These are phyloP conservation scores for Trichoderma koningiopsis DNA, from an alignment of 2,329 filamentous ascomycete genomes.

Conservation along the genomic window DNA sequence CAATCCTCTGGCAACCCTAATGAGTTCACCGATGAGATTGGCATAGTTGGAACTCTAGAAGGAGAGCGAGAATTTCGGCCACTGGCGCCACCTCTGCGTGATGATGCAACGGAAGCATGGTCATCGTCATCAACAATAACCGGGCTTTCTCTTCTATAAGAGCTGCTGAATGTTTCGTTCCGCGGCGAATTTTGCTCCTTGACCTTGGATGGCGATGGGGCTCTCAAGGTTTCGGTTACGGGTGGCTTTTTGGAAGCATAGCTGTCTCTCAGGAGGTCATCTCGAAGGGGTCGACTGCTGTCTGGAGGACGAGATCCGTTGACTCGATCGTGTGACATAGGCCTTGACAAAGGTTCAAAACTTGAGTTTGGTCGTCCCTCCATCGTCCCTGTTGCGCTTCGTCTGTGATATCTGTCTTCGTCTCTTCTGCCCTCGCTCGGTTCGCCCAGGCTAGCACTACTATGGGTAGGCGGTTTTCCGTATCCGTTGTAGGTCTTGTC, in stretches of 20 bases:
- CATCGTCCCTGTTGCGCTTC: constrained; percentile 35
- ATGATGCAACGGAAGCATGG: constrained; percentile 31
- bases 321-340: constrained; percentile 39
- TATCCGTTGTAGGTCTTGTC: constrained; percentile 47
- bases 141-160: constrained; percentile 1
- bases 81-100: constrained; percentile 31
- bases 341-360: constrained; percentile 35
- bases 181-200: constrained; percentile 42
- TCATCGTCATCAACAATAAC: constrained; percentile 41
- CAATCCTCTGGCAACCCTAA: constrained; percentile 23
- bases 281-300: constrained; percentile 35
- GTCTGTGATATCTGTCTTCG: constrained; percentile 32
- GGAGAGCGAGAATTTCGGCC: constrained; percentile 34
- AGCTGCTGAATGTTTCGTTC: constrained; percentile 37
- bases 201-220: constrained; percentile 29
- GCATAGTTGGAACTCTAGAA: constrained; percentile 40
- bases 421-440: constrained; percentile 32
- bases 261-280: constrained; percentile 35
- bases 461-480: constrained; percentile 36
- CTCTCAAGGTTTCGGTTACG: constrained; percentile 30
- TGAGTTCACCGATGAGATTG: constrained; percentile 37
- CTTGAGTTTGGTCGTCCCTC: constrained; percentile 35
- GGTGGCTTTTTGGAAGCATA: constrained; percentile 34
- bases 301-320: constrained; percentile 34
- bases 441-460: constrained; percentile 31